Percentiles rank a stretch among this genome's conserved stretches.
Evolutionary conservation across 2,329 filamentous ascomycete species (phyloP).

Genomic region (Dendryphion nanum): DNA sequence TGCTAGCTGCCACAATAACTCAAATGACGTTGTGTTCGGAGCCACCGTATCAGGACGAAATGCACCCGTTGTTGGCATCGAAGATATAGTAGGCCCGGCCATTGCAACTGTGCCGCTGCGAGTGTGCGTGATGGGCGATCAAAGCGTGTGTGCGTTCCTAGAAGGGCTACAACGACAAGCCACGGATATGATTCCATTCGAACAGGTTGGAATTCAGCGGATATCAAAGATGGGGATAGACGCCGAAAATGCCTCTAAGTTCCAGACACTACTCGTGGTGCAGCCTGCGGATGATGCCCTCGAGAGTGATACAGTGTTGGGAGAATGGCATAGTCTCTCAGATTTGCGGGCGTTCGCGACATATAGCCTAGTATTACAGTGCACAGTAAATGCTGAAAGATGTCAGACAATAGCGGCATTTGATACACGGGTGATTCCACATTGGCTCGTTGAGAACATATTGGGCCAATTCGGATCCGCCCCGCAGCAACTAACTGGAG

Average conservation of each 20-base stretch:
- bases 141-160: neutral
- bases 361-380: neutral
- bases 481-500: too few relatives aligned
- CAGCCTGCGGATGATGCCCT: neutral
- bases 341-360: neutral
- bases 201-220: neutral
- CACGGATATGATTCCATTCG: neutral
- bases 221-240: neutral
- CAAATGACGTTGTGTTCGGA: neutral
- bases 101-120: neutral
- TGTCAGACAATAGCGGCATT: neutral
- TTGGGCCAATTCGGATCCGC: too few relatives aligned
- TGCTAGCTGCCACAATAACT: neutral
- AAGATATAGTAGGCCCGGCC: neutral
- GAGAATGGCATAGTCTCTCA: conserved; percentile 1
- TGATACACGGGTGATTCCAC: neutral
- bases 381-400: neutral
- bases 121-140: too few relatives aligned
- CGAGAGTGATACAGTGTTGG: neutral
- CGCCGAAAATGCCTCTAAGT: neutral
- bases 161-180: neutral
- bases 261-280: neutral
- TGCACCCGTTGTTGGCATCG: neutral
- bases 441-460: neutral
- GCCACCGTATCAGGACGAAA: neutral